Conservation (phyloP, 495 filamentous ascomycete species). For the Aspergillus coremiiformis region DNA sequence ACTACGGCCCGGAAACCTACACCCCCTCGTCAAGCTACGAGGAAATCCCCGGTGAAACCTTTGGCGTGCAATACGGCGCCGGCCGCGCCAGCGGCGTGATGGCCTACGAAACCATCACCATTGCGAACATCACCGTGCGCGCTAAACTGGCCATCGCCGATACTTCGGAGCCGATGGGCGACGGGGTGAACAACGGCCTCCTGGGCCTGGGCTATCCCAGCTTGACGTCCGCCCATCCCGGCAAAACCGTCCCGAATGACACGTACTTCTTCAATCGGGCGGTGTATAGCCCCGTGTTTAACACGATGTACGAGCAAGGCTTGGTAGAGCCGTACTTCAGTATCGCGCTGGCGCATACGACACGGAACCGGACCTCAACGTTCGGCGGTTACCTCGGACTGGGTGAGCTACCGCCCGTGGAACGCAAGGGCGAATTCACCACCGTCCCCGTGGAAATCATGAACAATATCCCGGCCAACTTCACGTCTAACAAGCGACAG, state of each 20-base stretch:
- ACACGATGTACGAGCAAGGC: conserved; percentile 47
- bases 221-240: conserved; percentile 29
- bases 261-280: conserved; percentile 21
- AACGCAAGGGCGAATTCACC: conserved; percentile 10
- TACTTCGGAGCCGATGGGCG: conserved; percentile 40
- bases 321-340: conserved; percentile 50
- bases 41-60: conserved; percentile 39
- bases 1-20: conserved; percentile 42
- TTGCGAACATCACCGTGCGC: conserved; percentile 48
- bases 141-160: conserved; percentile 49
- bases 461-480: conserved; percentile 10
- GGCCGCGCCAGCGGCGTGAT: conserved; percentile 49
- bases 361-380: conserved; percentile 7
- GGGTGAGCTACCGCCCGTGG: conserved; percentile 21
- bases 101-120: conserved; percentile 47
- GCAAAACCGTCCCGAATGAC: conserved; percentile 22
- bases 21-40: conserved; percentile 32
- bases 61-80: conserved; percentile 53
- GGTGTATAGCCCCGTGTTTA: conserved; percentile 51
- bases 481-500: conserved; percentile 5
- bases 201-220: conserved; percentile 56
- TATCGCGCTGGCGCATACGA: conserved; percentile 25
- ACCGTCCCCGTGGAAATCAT: conserved; percentile 20
- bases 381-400: conserved; percentile 25
- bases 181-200: conserved; percentile 42